Base-by-base conservation (phyloP, 1,284 basidiomycete species). In the Melampsora americana region DNA sequence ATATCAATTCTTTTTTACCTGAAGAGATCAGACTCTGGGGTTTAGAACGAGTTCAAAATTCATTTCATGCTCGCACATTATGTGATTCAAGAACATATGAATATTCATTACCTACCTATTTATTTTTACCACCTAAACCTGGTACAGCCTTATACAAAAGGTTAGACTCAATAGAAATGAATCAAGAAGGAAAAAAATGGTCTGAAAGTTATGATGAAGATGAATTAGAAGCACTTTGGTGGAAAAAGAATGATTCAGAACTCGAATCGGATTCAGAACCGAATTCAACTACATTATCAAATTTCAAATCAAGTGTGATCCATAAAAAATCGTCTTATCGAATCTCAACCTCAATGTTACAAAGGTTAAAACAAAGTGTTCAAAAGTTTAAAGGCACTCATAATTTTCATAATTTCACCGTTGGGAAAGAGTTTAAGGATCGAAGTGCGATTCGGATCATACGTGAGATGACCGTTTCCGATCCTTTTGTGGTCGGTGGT, bases 391-490 rank as follows among this genome's bases (percentile, higher is more conserved):
- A 90, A 80, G 93, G 91, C 9, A 84, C 83, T 5, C 85, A 86
- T 83, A 98, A 99, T 83, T 99, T 96, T 83, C 93, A 97, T 84
- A 99, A 99, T 83, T 99, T 95, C 81, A 99, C 96, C 0, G 89
- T 98, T 70, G 91, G 90, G 11, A 89, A 92, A 76, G 90, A 92
- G 64, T 93, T 90, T 83, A 85, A 87, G 9, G 95, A 97, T 82
- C 86, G 88, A 18, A 91, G 90, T 77, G 90, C 90, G 80, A 87
- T 90, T 80, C 86, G 96, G 20, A 88, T 89, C 82, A 94, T 98
- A 89, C 91, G 92, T 81, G 87, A 86, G 64, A 89, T 96, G 3
- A 89, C 92, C 82, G 93, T 92, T 35, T 80, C 85, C 78, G 71
- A 77, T 67, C 78, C 80, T 23, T 79, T 67, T 42, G 77, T 61